Evolutionary conservation across 2,329 filamentous ascomycete genomes (phyloP), one percentile per base, ranked within the genome.

Genomic region (Fusarium algeriense): DNA sequence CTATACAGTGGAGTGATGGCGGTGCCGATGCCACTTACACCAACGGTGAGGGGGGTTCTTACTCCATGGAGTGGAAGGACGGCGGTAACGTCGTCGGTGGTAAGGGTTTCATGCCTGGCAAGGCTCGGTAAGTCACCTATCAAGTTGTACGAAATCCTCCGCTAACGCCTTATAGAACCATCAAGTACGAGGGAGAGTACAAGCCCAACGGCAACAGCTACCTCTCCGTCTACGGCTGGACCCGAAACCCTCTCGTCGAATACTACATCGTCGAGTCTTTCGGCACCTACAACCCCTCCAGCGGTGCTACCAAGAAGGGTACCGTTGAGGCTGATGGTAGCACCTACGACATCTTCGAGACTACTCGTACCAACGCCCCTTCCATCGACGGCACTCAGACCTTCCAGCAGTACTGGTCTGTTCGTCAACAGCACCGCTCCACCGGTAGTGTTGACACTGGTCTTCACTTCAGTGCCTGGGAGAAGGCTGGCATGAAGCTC

Each of bases 391-490:
- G 86, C 32, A 87, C 84, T 28, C 65, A 74, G 43, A 87, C 84
- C 50, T 87, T 88, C 76, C 78, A 84, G 76, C 86, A 88, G 79
- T 88, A 83, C 80, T 87, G 84, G 85, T 85, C 83, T 20, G 83
- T 88, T 35, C 83, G 86, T 60, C 78, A 80, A 63, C 78, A 70
- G 48, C 87, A 88, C 81, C 82, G 86, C 50, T 80, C 81, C 20
- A 80, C 82, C 43, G 87, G 87, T 7, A 85, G 83, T 15, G 83
- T 89, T 58, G 85, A 82, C 23, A 81, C 82, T 6, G 79, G 77
- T 28, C 84, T 82, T 65, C 86, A 88, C 77, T 88, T 89, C 70
- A 81, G 85, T 67, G 86, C 86, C 8, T 89, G 87, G 87, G 76
- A 77, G 26, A 80, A 81, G 54, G 73, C 78, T n/a, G 86, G 87